phyloP scores from a whole-genome alignment of 441 rosid species.

The Mallotus repandus region DNA sequence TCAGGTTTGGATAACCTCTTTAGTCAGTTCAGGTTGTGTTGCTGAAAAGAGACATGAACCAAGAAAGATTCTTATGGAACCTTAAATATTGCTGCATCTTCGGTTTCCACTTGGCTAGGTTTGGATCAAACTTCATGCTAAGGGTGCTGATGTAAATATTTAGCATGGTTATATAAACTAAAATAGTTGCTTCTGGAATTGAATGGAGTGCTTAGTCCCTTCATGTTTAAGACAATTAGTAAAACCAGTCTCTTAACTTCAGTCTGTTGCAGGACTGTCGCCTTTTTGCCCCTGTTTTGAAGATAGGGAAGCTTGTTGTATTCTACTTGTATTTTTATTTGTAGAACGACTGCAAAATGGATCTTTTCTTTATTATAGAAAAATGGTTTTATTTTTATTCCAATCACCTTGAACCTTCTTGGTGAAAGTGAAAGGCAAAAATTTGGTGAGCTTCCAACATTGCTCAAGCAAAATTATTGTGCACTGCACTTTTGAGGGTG shows the following conservation, averaged over 20 bases:
- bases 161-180: not conserved
- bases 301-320: not conserved
- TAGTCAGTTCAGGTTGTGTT: slow-evolving; percentile 59
- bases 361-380: not conserved
- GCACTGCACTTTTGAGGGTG: too few relatives aligned
- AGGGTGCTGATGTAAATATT: slow-evolving; percentile 16
- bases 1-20: slow-evolving; percentile 78
- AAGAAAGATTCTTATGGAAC: slow-evolving; percentile 55
- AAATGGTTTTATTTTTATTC: too few relatives aligned
- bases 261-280: not conserved
- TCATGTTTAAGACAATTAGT: not conserved
- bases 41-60: slow-evolving; percentile 37
- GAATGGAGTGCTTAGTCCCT: not conserved
- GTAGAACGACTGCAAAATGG: not conserved
- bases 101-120: not conserved
- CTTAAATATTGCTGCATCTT: slow-evolving; percentile 25
- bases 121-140: not conserved
- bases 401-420: too few relatives aligned
- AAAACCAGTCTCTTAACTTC: not conserved
- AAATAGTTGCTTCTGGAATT: not conserved
- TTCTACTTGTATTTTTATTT: not conserved
- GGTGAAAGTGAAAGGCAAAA: too few relatives aligned
- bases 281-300: not conserved
- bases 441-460: not conserved
- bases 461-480: not conserved